Conservation (phyloP, 352 stramenopile species). For the Peronosclerospora sorghi region DNA sequence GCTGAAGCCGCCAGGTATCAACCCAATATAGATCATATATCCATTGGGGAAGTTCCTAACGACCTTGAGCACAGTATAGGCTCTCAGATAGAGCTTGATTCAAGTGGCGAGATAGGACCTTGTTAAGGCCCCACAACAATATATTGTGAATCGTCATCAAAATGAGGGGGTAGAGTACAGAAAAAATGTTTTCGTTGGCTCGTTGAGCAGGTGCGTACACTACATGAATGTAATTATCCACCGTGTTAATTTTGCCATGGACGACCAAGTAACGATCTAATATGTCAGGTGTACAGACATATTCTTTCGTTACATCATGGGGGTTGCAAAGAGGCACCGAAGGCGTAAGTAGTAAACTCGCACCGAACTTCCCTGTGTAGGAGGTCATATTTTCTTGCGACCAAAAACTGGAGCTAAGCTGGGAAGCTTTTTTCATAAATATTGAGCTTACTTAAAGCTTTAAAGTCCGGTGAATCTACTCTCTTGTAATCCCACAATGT, state of each 20-base stretch:
- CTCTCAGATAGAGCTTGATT: not conserved
- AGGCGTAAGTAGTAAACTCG: too few species aligned
- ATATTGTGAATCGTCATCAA: not conserved
- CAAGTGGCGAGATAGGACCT: not conserved
- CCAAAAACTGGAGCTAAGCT: not conserved
- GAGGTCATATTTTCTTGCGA: too few species aligned
- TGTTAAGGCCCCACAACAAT: not conserved
- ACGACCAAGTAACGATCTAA: not conserved
- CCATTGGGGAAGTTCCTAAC: not conserved
- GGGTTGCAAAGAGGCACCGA: too few species aligned
- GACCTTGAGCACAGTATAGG: not conserved
- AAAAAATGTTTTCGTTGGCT: not conserved
- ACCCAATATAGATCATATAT: not conserved
- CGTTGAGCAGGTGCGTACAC: not conserved
- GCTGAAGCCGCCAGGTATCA: too few species aligned
- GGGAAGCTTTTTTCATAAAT: not conserved
- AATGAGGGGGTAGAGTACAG: not conserved
- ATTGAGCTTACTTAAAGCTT: not conserved
- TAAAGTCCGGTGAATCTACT: not conserved
- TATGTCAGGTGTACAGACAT: not conserved
- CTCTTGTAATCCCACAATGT: not conserved
- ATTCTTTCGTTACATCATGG: not conserved
- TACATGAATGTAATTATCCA: not conserved
- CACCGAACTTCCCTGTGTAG: not conserved
- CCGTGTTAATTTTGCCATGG: not conserved